Evolutionary conservation across 768 basidiomycete genomes (phyloP).

Genomic region (Sporobolomyces phaffii): DNA sequence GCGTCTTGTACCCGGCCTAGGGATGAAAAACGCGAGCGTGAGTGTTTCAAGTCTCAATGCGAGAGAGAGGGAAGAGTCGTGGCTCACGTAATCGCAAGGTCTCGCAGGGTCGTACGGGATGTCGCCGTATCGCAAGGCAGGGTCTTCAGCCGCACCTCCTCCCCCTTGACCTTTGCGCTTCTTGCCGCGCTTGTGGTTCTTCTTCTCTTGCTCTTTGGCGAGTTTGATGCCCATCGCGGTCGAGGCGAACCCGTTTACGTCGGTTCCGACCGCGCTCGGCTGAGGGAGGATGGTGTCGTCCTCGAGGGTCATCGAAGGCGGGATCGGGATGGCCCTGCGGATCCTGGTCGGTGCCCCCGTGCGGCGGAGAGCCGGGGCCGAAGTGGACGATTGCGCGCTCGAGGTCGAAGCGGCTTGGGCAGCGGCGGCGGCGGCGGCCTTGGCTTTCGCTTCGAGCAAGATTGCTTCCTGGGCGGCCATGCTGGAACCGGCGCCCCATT

Average conservation of each 20-base stretch:
- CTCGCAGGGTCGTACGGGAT: constrained; percentile 32
- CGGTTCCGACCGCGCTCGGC: background rate
- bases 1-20: constrained; percentile 35
- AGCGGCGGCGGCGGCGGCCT: background rate
- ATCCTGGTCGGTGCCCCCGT: background rate
- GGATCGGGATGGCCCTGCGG: constrained; percentile 12
- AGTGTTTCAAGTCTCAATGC: too few relatives aligned
- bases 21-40: background rate
- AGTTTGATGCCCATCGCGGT: constrained; percentile 25
- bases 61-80: background rate
- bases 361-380: background rate
- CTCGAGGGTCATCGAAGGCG: constrained; percentile 30
- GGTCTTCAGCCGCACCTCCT: constrained; percentile 17
- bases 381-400: background rate
- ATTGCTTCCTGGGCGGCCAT: background rate
- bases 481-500: constrained; percentile 16
- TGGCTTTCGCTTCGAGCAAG: background rate
- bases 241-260: constrained; percentile 34
- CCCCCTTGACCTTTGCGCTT: constrained; percentile 18
- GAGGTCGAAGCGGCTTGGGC: background rate
- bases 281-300: constrained; percentile 6
- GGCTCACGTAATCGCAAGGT: constrained; percentile 38
- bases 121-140: constrained; percentile 24
- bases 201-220: constrained; percentile 13
- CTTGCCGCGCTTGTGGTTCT: constrained; percentile 13